Evolutionary conservation across 768 basidiomycete genomes (phyloP).

Genomic region (Podaxis sp.): DNA sequence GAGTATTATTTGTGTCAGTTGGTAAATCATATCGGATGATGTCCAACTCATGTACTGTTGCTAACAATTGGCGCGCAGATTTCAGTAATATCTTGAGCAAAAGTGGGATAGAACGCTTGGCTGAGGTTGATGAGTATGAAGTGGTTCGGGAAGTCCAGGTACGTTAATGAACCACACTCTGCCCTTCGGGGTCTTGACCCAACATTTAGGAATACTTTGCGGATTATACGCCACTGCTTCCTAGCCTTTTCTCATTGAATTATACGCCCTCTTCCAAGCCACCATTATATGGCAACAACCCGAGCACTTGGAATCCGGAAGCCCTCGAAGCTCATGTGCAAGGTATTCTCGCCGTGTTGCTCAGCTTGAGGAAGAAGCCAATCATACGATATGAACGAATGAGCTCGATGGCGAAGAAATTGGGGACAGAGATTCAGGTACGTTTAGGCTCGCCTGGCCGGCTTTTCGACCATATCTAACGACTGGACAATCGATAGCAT

Average conservation of each 20-base stretch:
- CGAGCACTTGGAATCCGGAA: slow-evolving; percentile 70
- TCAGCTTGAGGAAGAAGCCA: slow-evolving; percentile 96
- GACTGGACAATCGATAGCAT: slow-evolving; percentile 45
- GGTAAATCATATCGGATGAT: slow-evolving; percentile 53
- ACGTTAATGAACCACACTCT: slow-evolving; percentile 20
- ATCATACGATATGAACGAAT: slow-evolving; percentile 92
- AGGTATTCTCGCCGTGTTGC: slow-evolving; percentile 80
- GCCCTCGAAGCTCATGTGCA: slow-evolving; percentile 80
- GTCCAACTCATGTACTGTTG: slow-evolving; percentile 7
- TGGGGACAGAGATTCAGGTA: slow-evolving; percentile 86
- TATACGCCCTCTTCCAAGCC: slow-evolving; percentile 60
- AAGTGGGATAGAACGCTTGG: slow-evolving; percentile 86
- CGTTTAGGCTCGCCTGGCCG: slow-evolving; percentile 10
- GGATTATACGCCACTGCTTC: slow-evolving; percentile 87
- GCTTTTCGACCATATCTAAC: not conserved
- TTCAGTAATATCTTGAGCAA: slow-evolving; percentile 95
- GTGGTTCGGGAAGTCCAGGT: slow-evolving; percentile 98
- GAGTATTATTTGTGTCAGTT: slow-evolving; percentile 99
- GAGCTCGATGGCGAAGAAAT: slow-evolving; percentile 88
- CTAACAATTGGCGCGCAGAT: slow-evolving; percentile 48
- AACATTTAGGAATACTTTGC: slow-evolving; percentile 88
- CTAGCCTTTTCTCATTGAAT: slow-evolving; percentile 86
- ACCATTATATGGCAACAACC: slow-evolving; percentile 71
- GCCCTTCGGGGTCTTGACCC: slow-evolving; percentile 1
- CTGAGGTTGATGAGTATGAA: slow-evolving; percentile 94